A percentile compares a stretch with the other conserved stretches of the same genome.
Evolutionary conservation across 805 yeast species (phyloP).

Genomic region (Monosporozyma aquatica): DNA sequence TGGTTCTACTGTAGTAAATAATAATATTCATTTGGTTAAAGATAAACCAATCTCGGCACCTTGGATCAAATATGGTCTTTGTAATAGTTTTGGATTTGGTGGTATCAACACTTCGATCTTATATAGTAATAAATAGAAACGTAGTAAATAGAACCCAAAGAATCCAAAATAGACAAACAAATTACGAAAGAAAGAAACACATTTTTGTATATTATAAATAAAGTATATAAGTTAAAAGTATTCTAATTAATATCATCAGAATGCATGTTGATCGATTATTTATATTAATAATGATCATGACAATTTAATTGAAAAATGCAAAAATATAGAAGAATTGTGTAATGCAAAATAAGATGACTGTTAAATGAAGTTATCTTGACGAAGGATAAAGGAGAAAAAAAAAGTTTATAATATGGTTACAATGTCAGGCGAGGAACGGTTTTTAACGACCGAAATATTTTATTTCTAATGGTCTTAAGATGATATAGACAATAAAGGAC

Average conservation of each 20-base stretch:
- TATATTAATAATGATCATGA: not conserved
- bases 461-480: slow-evolving; percentile 54
- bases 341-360: not conserved
- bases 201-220: not conserved
- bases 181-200: not conserved
- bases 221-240: not conserved
- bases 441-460: slow-evolving; percentile 43
- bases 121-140: slow-evolving; percentile 32
- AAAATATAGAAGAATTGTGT: slow-evolving; percentile 3
- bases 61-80: slow-evolving; percentile 49
- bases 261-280: not conserved
- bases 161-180: no score
- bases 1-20: slow-evolving; percentile 5
- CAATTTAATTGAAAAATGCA: slow-evolving; percentile 2
- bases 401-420: not conserved
- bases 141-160: no score
- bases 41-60: slow-evolving; percentile 34
- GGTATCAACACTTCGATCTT: slow-evolving; percentile 82
- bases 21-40: slow-evolving; percentile 47
- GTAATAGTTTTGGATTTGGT: slow-evolving; percentile 95
- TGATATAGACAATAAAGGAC: slow-evolving; percentile 51
- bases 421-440: not conserved
- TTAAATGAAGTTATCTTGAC: not conserved
- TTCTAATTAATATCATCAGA: not conserved
- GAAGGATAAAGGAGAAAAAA: not conserved